Evolutionary conservation across 306 rosid genomes (phyloP), one percentile per base, ranked within the genome.

Genomic region (Cicer bijugum): DNA sequence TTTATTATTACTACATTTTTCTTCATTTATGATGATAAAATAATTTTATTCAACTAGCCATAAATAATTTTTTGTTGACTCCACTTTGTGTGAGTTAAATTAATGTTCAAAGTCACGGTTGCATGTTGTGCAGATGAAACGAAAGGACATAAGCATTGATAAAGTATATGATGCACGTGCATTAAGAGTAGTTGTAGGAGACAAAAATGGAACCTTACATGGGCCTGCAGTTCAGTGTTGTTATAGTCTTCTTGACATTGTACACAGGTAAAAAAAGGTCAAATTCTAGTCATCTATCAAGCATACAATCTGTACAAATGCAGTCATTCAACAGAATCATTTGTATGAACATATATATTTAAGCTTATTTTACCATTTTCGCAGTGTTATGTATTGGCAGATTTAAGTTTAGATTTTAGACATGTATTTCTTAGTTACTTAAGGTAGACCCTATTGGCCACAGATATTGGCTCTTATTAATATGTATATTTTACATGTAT

Each of bases 111-210:
- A 74, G 51, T 84, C 77, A 67, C 78, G 67, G 37, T 60, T 60
- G 55, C 77, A 62, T 72, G 43, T 62, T 59, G 52, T 80, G 61
- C 82, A 91, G 97, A 93, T 93, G 98, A 91, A 93, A 57, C 82
- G 97, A 55, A 93, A 93, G 86, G 97, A 93, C 82, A 82, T 86
- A 57, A 75, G 87, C 81, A 91, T 91, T 38, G 79, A 82, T 45
- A 83, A 91, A 86, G 96, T 93, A 57, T 93, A 86, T 68, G 98
- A 93, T 87, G 93, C 96, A 64, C 97, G 97, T 56, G 98, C 98
- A 42, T 76, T 93, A 82, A 85, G 98, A 86, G 98, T 91, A 71
- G 92, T 93, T 69, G 97, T 93, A 67, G 98, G 98, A 82, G 98
- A 93, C 88, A 91, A 91, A 82, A 91, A 88, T 33, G 98, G 97